Evolutionary conservation across 2,329 filamentous ascomycete genomes (phyloP).

Genomic region (Bimuria novae-zelandiae): DNA sequence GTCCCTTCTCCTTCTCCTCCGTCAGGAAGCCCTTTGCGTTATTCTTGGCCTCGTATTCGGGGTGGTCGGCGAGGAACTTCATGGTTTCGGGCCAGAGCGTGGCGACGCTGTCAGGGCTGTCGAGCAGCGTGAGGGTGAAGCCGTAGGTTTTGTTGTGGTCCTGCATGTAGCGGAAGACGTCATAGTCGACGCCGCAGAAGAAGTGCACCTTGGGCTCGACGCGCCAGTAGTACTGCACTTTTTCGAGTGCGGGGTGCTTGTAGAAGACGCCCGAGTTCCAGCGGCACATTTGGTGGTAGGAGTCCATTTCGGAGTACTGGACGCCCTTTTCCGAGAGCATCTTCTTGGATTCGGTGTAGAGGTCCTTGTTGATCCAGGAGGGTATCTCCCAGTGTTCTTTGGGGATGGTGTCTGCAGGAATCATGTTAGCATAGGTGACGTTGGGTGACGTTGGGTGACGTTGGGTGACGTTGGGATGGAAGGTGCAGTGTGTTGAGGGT

Average conservation of each 20-base stretch:
- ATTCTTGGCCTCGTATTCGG: conserved; percentile 78
- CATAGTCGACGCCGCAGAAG: conserved; percentile 98
- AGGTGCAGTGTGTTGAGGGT: not conserved
- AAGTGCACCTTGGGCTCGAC: conserved; percentile 99
- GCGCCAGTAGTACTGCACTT: conserved; percentile 94
- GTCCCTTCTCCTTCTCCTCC: conserved; percentile 76
- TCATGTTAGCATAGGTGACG: conserved; percentile 9
- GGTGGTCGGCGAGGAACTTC: conserved; percentile 85
- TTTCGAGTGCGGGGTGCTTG: conserved; percentile 83
- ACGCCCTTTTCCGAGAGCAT: conserved; percentile 83
- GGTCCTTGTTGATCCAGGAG: conserved; percentile 85
- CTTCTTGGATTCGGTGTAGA: conserved; percentile 83
- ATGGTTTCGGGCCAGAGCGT: conserved; percentile 94
- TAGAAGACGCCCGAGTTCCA: conserved; percentile 99
- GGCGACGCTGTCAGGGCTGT: conserved; percentile 82
- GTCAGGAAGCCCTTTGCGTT: conserved; percentile 88
- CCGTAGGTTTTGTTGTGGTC: conserved; percentile 99
- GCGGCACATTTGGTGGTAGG: conserved; percentile 98
- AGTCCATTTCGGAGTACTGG: conserved; percentile 85
- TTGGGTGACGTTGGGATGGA: too few species aligned
- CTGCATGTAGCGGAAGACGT: conserved; percentile 97
- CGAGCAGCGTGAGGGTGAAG: conserved; percentile 97
- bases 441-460: too few species aligned
- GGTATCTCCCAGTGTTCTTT: conserved; percentile 93
- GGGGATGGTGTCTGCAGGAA: conserved; percentile 78